Base-by-base conservation (phyloP, 106 monocot species). In the Dioscorea zingiberensis region DNA sequence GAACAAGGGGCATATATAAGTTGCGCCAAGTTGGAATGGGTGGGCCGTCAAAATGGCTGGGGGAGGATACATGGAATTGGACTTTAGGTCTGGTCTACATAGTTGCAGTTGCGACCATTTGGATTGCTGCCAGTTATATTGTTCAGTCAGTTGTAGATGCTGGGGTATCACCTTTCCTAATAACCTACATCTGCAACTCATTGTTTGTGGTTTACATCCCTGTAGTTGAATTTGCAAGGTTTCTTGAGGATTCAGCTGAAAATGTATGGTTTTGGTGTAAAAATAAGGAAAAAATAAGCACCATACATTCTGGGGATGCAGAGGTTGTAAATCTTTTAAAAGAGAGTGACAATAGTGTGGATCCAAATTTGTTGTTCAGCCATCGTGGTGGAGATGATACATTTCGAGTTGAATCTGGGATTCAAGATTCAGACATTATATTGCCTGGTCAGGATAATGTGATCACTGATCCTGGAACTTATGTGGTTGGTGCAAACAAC, bases 41-140 rank as follows among this genome's bases (percentile, higher is more conserved):
- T 21, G 3, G 47, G 49, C n/a, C 13, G 19, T 72, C 27, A 30
- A 69, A 55, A 65, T 66, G 22, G 47, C 13, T 66, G 25, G 44
- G 17, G 22, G 59, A 55, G 55, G 72, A 80, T 62, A 62, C 78
- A 21, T 85, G 86, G 90, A 61, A 76, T 26, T 94, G 94, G 94
- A 30, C 61, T 66, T 53, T 94, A 38, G 94, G 94, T 59, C 72
- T 90, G 71, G 25, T 80, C 21, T 94, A 87, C 64, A 87, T 94
- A 64, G 32, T 84, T 54, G 80, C 90, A 49, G 90, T 94, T 64
- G 94, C 94, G 17, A 28, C 73, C 45, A 94, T 94, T 55, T 94
- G 94, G 94, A 90, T 94, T 65, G 84, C 80, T 66, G 94, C 94
- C 22, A 94, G 94, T 72, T 94, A 87, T 68, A 75, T 94, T 47